These are phyloP conservation scores for Gonium pectorale DNA, from an alignment of 139 green algal species.

Conservation along the genomic window DNA sequence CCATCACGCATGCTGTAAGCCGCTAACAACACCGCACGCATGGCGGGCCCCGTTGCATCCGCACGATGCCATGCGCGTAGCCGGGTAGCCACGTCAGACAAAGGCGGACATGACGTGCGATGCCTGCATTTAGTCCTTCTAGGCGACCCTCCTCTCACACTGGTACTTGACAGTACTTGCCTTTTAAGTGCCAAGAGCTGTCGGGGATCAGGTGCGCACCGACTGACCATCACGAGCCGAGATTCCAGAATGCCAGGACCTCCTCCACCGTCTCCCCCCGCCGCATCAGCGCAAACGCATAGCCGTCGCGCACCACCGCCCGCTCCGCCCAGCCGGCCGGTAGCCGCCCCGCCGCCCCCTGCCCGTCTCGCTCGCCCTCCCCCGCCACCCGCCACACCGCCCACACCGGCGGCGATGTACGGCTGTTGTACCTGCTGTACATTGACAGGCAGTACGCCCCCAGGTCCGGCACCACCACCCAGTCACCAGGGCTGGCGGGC, in stretches of 20 bases:
- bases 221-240: background rate
- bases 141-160: too few species aligned
- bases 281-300: slow-evolving; percentile 42
- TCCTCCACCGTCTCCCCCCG: slow-evolving; percentile 50
- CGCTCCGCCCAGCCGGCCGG: background rate
- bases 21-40: too few species aligned
- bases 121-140: too few species aligned
- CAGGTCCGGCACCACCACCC: slow-evolving; percentile 47
- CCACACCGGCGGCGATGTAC: slow-evolving; percentile 51
- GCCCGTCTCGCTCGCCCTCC: background rate
- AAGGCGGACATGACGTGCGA: too few species aligned
- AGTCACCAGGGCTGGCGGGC: slow-evolving; percentile 41
- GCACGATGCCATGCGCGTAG: too few species aligned
- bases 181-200: too few species aligned
- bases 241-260: slow-evolving; percentile 59
- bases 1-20: too few species aligned
- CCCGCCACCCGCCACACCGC: slow-evolving; percentile 13
- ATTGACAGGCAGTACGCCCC: slow-evolving; percentile 62
- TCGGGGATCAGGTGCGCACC: too few species aligned
- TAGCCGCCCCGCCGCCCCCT: background rate
- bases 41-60: too few species aligned
- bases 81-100: too few species aligned
- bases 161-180: too few species aligned
- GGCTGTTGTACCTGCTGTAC: slow-evolving; percentile 60
- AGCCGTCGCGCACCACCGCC: background rate